Base-by-base conservation (phyloP, 176 grass and related monocot species). In the Dactylis glomerata region DNA sequence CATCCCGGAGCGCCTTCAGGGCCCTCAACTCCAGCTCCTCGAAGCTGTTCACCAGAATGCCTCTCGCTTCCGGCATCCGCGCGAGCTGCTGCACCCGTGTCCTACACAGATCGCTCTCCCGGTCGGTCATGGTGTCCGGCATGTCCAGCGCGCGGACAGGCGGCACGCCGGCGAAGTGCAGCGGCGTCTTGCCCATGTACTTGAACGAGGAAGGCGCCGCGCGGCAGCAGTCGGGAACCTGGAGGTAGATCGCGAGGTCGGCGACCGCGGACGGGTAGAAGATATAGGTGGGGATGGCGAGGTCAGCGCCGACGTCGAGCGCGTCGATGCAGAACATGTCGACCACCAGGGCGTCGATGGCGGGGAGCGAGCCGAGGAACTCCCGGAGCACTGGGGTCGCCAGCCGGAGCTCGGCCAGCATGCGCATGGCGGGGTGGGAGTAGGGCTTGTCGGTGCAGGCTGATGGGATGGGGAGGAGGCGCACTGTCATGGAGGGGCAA, bases 21-120 rank as follows among this genome's bases (percentile, higher is more conserved):
- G 91, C 87, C 40, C 76, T 85, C 49, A 84, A 1, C 77, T 97
- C 94, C 30, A 97, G 28, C 69, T 52, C 84, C 16, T 97, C 94
- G 75, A 92, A 97, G 78, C 85, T 88, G 82, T 94, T 97, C 85
- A 94, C 75, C 16, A 97, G 92, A 45, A 92, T 77, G 57, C 92
- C 89, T 5, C 75, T 75, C 1, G 78, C 83, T 26, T 92, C 86
- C 30, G 78, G 57, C 79, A 85, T 50, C 27, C 78, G 82, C 12
- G 51, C 68, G 24, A 84, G 59, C 69, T 90, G 90, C 37, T 24
- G 82, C 38, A 95, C 2, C 31, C 84, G 79, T 0, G 1, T 24
- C 76, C 38, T 84, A 46, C 51, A 44, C 11, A 90, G 0, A 8
- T 88, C 79, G 69, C 38, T 80, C 62, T 88, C 79, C 31, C 86